Percentiles rank a stretch among this genome's conserved stretches.
Evolutionary conservation across 2,329 filamentous ascomycete genomes (phyloP).

Genomic region (Cryphonectria nitschkei): DNA sequence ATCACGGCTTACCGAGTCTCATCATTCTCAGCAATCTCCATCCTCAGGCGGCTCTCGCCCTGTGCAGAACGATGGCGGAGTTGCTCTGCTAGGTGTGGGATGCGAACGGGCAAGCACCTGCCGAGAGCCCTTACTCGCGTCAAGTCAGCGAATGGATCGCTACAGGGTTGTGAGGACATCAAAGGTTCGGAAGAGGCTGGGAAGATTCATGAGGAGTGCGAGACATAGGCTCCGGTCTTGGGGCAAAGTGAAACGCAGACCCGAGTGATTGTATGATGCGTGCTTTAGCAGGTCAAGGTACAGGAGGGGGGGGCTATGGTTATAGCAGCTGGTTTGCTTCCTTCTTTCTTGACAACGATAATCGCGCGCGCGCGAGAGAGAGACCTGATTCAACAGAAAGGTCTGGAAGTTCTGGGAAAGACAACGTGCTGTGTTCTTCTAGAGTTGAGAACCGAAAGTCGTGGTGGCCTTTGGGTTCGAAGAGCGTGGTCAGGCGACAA

Average conservation of each 20-base stretch:
- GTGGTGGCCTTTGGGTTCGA: too few species aligned
- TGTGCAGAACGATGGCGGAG: background rate
- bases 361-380: background rate
- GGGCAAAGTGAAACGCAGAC: constrained; percentile 20
- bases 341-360: constrained; percentile 6
- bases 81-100: background rate
- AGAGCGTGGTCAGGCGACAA: background rate
- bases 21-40: constrained; percentile 20
- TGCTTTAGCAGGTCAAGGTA: background rate
- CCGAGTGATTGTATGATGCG: constrained; percentile 1
- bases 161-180: background rate
- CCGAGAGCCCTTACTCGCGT: background rate
- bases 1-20: constrained; percentile 31
- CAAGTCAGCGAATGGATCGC: background rate
- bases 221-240: constrained; percentile 25
- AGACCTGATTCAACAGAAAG: constrained; percentile 9
- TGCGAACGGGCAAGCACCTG: background rate
- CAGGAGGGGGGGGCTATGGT: background rate
- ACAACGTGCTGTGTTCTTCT: background rate
- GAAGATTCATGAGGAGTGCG: constrained; percentile 24
- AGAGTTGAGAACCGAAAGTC: background rate
- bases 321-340: background rate
- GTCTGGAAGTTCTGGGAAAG: background rate
- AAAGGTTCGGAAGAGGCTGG: constrained; percentile 22
- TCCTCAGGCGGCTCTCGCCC: background rate